Evolutionary conservation across 306 rosid genomes (phyloP), one percentile per base, ranked within the genome.

Genomic region (Argentina anserina): DNA sequence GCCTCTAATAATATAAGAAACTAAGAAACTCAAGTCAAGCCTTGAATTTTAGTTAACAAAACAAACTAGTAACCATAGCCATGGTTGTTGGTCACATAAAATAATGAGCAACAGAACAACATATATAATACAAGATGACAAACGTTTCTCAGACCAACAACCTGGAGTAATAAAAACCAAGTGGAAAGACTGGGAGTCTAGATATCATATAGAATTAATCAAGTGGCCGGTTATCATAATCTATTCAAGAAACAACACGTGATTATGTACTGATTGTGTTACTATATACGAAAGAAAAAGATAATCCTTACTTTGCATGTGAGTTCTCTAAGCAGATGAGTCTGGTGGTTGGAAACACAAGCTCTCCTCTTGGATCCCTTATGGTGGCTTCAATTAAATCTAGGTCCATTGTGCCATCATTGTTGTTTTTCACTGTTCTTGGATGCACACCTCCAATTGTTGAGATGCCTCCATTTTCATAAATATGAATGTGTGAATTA

Each of bases 381-480:
- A 91, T 91, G 73, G 94, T 83, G 28, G 97, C 86, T 84, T 87
- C 91, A 65, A 93, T 87, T 76, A 81, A 84, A 76, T 79, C 84
- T 42, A 91, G 70, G 73, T 93, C 97, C 81, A 91, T 93, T 47
- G 98, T 93, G 75, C 98, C 98, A 76, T 93, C 98, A 15, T 56
- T 58, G 29, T 90, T 91, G 70, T 88, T 93, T 67, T 79, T 85
- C 59, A 93, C 78, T 15, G 87, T 26, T 69, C 91, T 86, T 5
- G 97, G 91, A 83, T 93, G 96, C 23, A 93, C 98, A 7, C 98
- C 97, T 36, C 98, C 98, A 33, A 93, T 82, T 2, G 96, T 91
- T 69, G 98, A 56, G 78, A 93, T 81, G 74, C 98, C 98, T 26
- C 98, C 98, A 81, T 93, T 93, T 87, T 93, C 97, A 63, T 68